Conservation (phyloP, 2,329 filamentous ascomycete genomes). For the Amphichorda felina region DNA sequence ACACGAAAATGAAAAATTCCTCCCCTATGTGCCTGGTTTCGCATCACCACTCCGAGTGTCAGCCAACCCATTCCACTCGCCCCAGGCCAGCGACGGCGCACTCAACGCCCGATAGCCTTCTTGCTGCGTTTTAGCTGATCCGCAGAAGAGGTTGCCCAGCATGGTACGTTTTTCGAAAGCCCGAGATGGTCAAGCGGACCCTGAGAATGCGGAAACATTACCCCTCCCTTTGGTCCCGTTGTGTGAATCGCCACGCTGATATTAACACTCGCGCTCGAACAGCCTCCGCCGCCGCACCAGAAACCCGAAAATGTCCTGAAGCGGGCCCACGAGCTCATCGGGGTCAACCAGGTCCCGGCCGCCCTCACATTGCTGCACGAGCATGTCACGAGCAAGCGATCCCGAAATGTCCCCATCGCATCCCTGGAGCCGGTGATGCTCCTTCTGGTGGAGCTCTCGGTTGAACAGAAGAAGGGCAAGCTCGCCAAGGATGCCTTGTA, state of each 20-base stretch:
- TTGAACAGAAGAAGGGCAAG: slow-evolving; percentile 97
- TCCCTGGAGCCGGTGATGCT: slow-evolving; percentile 98
- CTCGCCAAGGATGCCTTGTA: slow-evolving; percentile 97
- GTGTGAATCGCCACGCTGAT: not conserved
- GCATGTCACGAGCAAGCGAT: slow-evolving; percentile 97
- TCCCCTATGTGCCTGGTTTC: slow-evolving; percentile 13
- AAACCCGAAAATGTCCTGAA: slow-evolving; percentile 99
- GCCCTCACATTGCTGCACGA: slow-evolving; percentile 94
- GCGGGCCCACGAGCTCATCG: slow-evolving; percentile 96
- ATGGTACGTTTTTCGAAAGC: slow-evolving; percentile 24
- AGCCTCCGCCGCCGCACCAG: slow-evolving; percentile 94
- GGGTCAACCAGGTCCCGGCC: slow-evolving; percentile 84
- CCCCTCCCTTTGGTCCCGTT: not conserved
- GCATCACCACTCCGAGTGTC: slow-evolving; percentile 14
- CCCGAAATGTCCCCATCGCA: slow-evolving; percentile 90
- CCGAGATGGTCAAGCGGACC: too few species aligned
- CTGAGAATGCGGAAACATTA: not conserved
- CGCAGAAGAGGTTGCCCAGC: slow-evolving; percentile 39
- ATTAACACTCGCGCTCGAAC: slow-evolving; percentile 3
- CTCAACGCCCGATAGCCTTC: slow-evolving; percentile 22
- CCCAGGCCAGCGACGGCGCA: slow-evolving; percentile 24
- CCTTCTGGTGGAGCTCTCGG: slow-evolving; percentile 90
- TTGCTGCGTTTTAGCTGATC: slow-evolving; percentile 22
- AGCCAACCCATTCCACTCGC: slow-evolving; percentile 12
- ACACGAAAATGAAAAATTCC: slow-evolving; percentile 34